Evolutionary conservation across 495 filamentous ascomycete species (phyloP).

Genomic region (Hypoxylon intermedium): DNA sequence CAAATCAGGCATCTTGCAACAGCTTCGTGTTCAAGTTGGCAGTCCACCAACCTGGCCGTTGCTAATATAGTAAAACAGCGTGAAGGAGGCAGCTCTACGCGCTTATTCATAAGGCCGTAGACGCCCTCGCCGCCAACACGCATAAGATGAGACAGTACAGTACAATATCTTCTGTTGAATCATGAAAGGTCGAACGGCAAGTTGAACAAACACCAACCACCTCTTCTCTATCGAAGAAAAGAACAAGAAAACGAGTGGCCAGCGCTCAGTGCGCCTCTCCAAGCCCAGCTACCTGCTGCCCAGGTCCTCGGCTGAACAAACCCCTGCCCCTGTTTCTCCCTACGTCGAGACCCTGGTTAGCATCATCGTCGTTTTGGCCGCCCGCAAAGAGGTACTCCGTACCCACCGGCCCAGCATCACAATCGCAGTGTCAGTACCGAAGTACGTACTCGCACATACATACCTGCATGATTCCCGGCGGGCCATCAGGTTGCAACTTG

Average conservation of each 20-base stretch:
- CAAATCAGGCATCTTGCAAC: slow-evolving; percentile 17
- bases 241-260: slow-evolving; percentile 4
- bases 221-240: slow-evolving; percentile 13
- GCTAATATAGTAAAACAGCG: slow-evolving; percentile 8
- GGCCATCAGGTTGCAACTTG: slow-evolving; percentile 37
- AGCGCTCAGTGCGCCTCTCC: slow-evolving; percentile 26
- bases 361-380: slow-evolving; percentile 41
- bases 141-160: slow-evolving; percentile 18
- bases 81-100: slow-evolving; percentile 16
- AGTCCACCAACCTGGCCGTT: neutral
- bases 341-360: slow-evolving; percentile 33
- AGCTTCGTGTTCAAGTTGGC: slow-evolving; percentile 10
- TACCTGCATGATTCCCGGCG: slow-evolving; percentile 26
- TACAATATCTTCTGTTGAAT: slow-evolving; percentile 6
- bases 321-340: slow-evolving; percentile 34
- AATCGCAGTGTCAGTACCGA: slow-evolving; percentile 15
- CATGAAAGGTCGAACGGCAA: slow-evolving; percentile 26
- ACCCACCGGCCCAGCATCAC: slow-evolving; percentile 30
- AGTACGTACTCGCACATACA: slow-evolving; percentile 7
- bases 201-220: slow-evolving; percentile 18
- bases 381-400: slow-evolving; percentile 35
- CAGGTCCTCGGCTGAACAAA: slow-evolving; percentile 33
- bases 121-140: slow-evolving; percentile 12
- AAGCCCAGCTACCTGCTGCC: too few species aligned
- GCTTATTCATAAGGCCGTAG: slow-evolving; percentile 17